Evolutionary conservation across 1,284 basidiomycete genomes (phyloP), one percentile per base, ranked within the genome.

Genomic region (Cystobasidium pallidum): DNA sequence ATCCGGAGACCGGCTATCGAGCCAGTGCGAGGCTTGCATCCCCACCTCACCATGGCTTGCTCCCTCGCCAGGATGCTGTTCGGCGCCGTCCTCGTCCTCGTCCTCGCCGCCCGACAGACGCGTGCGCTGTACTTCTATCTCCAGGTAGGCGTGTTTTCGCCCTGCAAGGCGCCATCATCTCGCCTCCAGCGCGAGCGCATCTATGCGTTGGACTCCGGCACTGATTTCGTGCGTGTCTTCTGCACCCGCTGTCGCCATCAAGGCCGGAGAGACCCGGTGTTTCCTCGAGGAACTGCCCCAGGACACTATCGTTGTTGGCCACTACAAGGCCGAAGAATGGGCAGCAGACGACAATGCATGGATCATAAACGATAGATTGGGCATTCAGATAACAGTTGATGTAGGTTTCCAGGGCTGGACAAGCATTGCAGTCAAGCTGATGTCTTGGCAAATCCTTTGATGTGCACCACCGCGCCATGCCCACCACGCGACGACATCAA

Each of bases 261-360:
- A 80, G 32, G 79, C 81, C 15, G 81, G 80, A 11, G 75, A 78
- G 17, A 77, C 77, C 43, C 77, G 79, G 43, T 99, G 96, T 82
- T 99, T 99, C 83, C 87, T 97, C 75, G 96, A 99, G 81, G 96
- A 99, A 82, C 84, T 99, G 47, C 95, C 95, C n/a, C 89, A 88
- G 17, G 91, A 98, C 82, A 99, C 96, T 19, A 89, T 96, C 43
- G 94, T 99, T 19, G 93, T 98, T 83, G 95, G 93, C n/a, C 90
- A 92, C 79, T 97, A 96, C 81, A 87, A 87, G 73, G 93, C 94
- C 1, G 85, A 96, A 62, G 90, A 97, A 82, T 99, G 93, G 93
- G 86, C 88, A 54, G 90, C 93, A 76, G 81, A 85, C 19, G 79
- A 83, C 41, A 88, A 91, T 77, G 80, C 81, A 45, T 99, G 95